Conservation (phyloP, 1,139 yeast genomes). For the Geotrichum aggregatum region DNA sequence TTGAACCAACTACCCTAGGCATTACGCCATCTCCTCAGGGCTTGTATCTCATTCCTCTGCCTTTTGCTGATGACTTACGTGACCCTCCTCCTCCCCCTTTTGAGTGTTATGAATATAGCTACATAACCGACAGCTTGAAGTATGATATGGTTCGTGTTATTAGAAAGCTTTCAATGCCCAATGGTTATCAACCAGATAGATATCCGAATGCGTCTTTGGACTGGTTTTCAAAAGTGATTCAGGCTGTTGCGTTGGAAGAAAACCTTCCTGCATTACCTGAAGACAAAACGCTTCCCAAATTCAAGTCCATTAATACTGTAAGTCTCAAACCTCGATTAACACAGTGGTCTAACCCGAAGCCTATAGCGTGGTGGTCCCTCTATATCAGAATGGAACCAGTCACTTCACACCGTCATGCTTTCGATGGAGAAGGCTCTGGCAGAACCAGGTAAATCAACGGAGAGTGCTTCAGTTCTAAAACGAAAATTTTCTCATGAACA, state of each 20-base stretch:
- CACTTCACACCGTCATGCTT: slow-evolving; percentile 13
- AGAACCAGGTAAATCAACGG: slow-evolving; percentile 10
- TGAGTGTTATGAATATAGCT: too few relatives aligned
- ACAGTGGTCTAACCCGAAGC: neutral
- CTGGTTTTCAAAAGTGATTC: slow-evolving; percentile 60
- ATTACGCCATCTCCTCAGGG: slow-evolving; percentile 33
- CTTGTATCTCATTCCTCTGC: slow-evolving; percentile 38
- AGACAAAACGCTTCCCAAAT: slow-evolving; percentile 38
- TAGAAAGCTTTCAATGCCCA: slow-evolving; percentile 42
- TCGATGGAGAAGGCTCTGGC: neutral
- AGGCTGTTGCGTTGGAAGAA: slow-evolving; percentile 63
- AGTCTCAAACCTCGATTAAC: neutral
- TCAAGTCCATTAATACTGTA: slow-evolving; percentile 33
- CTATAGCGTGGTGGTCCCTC: slow-evolving; percentile 25
- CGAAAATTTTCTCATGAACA: slow-evolving; percentile 6
- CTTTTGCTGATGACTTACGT: slow-evolving; percentile 41
- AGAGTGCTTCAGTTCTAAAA: slow-evolving; percentile 5
- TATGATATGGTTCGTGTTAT: slow-evolving; percentile 43
- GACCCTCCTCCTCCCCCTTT: too few relatives aligned
- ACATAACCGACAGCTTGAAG: slow-evolving; percentile 36
- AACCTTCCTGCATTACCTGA: slow-evolving; percentile 43
- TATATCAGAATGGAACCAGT: slow-evolving; percentile 24
- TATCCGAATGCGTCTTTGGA: slow-evolving; percentile 65
- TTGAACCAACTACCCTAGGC: slow-evolving; percentile 22
- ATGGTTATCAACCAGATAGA: slow-evolving; percentile 55